Percentiles rank a stretch among this genome's conserved stretches.
Evolutionary conservation across 148 eudicot species (phyloP).

Genomic region (Hydrangea macrophylla): DNA sequence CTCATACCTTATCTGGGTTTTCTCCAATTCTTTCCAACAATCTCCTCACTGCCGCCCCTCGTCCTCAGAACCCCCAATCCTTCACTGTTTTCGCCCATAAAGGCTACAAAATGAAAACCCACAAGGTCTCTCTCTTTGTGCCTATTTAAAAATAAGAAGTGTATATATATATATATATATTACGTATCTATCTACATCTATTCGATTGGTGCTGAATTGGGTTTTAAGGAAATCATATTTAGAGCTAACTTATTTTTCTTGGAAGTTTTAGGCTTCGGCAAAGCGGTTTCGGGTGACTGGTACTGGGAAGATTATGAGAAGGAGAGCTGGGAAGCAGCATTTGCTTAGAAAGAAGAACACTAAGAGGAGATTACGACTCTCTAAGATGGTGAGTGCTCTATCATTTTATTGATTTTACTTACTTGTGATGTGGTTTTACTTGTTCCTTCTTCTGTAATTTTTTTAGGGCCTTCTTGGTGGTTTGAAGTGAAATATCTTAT

Average conservation of each 20-base stretch:
- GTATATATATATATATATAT: not conserved
- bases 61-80: constrained; percentile 21
- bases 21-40: constrained; percentile 32
- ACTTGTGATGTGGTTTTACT: not conserved
- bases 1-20: constrained; percentile 36
- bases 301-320: constrained; percentile 84
- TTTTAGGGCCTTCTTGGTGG: not conserved
- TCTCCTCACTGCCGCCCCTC: constrained; percentile 16
- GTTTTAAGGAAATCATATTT: not conserved
- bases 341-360: constrained; percentile 83
- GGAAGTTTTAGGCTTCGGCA: constrained; percentile 72
- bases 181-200: not conserved
- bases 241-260: constrained; percentile 5
- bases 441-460: not conserved
- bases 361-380: constrained; percentile 72
- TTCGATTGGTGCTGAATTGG: not conserved
- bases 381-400: constrained; percentile 50
- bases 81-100: constrained; percentile 58
- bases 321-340: constrained; percentile 98
- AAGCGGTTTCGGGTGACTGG: constrained; percentile 86
- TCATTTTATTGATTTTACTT: not conserved
- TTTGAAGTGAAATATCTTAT: not conserved
- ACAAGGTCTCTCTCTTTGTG: constrained; percentile 44
- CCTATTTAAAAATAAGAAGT: no score
- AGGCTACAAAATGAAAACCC: constrained; percentile 95